Evolutionary conservation across 208 protist species (phyloP).

Genomic region (Herpetomonas tarakana): DNA sequence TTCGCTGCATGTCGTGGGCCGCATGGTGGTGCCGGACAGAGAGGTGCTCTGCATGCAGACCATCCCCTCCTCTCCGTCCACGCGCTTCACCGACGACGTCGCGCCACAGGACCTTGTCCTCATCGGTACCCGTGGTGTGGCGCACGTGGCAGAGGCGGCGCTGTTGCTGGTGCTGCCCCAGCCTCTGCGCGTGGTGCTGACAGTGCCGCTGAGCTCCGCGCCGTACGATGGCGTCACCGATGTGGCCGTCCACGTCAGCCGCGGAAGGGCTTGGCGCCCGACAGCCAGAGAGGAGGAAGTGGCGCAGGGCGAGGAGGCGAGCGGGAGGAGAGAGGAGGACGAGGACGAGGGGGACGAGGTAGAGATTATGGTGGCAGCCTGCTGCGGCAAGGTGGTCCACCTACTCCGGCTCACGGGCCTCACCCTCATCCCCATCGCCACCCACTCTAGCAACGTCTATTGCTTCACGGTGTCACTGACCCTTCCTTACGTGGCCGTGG

Average conservation of each 20-base stretch:
- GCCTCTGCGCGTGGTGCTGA: slow-evolving; percentile 27
- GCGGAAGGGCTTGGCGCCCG: background rate
- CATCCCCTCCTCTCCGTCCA: background rate
- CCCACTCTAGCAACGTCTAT: background rate
- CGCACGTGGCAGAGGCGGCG: background rate
- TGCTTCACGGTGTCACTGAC: slow-evolving; percentile 3
- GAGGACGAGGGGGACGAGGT: background rate
- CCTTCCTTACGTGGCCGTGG: slow-evolving; percentile 1
- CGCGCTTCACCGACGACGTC: no score
- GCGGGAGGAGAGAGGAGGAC: no score
- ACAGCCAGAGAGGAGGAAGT: background rate
- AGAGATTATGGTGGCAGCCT: slow-evolving; percentile 3
- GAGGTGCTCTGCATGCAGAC: background rate
- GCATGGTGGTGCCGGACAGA: no score
- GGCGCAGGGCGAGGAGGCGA: no score
- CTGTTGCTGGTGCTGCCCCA: slow-evolving; percentile 26
- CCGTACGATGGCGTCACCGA: slow-evolving; percentile 5
- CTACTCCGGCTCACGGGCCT: background rate
- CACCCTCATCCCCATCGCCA: background rate
- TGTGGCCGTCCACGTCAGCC: slow-evolving; percentile 6
- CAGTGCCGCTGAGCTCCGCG: slow-evolving; percentile 13
- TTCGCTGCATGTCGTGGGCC: no score
- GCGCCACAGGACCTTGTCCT: slow-evolving; percentile 4
- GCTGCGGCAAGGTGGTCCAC: slow-evolving; percentile 1
- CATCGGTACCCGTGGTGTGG: slow-evolving; percentile 1